These are phyloP conservation scores for Eucalyptus marginata DNA, from an alignment of 345 rosid genomes.

Conservation along the genomic window DNA sequence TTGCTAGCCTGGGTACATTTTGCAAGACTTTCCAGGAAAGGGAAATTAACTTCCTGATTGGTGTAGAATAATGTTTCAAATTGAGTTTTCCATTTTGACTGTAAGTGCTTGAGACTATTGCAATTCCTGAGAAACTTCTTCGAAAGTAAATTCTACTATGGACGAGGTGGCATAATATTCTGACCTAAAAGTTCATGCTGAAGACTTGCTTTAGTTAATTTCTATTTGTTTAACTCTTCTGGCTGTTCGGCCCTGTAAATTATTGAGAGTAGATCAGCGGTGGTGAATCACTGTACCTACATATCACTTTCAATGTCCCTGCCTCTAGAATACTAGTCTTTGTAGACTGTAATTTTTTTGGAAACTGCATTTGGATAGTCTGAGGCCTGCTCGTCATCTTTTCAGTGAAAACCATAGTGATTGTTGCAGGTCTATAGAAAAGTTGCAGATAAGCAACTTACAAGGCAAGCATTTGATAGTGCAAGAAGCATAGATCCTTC, in stretches of 20 bases:
- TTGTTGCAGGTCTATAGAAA: slow-evolving; percentile 56
- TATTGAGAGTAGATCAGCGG: not conserved
- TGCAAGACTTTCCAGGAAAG: not conserved
- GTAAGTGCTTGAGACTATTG: not conserved
- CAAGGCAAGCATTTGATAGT: slow-evolving; percentile 83
- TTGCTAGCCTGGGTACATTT: not conserved
- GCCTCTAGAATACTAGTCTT: not conserved
- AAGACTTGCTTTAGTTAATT: not conserved
- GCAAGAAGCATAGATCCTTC: slow-evolving; percentile 98
- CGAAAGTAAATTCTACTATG: not conserved
- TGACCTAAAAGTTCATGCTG: not conserved
- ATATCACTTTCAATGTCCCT: not conserved
- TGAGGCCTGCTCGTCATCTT: not conserved
- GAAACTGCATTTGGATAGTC: not conserved
- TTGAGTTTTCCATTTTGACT: not conserved
- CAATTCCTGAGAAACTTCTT: not conserved
- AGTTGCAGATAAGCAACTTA: slow-evolving; percentile 49
- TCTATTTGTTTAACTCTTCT: not conserved
- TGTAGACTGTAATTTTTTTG: not conserved
- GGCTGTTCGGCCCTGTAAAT: not conserved
- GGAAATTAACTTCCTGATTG: not conserved
- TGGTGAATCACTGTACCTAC: not conserved
- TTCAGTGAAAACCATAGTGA: not conserved
- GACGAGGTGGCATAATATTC: not conserved
- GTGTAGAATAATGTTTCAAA: not conserved